These are phyloP conservation scores for Tylopilus sp. DNA, from an alignment of 1,284 basidiomycete genomes.

Conservation along the genomic window DNA sequence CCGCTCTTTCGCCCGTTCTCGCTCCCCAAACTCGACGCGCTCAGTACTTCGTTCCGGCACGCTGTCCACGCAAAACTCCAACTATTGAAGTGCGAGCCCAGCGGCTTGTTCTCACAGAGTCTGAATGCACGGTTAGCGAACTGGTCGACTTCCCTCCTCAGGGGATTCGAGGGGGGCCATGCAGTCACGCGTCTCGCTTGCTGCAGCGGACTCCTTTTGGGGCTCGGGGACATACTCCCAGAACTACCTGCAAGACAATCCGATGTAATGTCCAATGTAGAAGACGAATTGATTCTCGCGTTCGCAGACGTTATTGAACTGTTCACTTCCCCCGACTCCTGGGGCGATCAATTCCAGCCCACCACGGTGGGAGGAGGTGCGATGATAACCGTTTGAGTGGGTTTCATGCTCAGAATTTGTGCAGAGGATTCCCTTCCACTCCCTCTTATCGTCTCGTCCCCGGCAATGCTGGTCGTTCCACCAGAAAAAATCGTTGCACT, in stretches of 20 bases:
- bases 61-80: constrained; percentile 55
- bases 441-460: constrained; percentile 50
- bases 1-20: constrained; percentile 52
- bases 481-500: constrained; percentile 53
- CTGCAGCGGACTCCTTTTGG: constrained; percentile 60
- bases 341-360: constrained; percentile 65
- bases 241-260: constrained; percentile 15
- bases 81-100: constrained; percentile 36
- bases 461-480: constrained; percentile 52
- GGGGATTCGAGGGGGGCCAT: constrained; percentile 61
- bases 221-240: constrained; percentile 49
- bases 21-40: constrained; percentile 47
- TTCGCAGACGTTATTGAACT: constrained; percentile 69
- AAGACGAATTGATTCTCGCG: constrained; percentile 63
- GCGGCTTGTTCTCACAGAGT: constrained; percentile 44
- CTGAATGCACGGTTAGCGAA: constrained; percentile 39
- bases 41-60: constrained; percentile 59
- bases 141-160: constrained; percentile 58
- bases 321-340: constrained; percentile 45
- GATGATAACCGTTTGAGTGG: constrained; percentile 19
- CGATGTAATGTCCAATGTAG: constrained; percentile 42
- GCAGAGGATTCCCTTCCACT: constrained; percentile 35
- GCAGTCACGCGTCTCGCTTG: constrained; percentile 56
- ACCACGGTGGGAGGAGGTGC: constrained; percentile 38
- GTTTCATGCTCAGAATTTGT: constrained; percentile 9